Percentiles rank a stretch among this genome's conserved stretches.
Conservation (phyloP, 805 yeast genomes). For the Kluyveromyces siamensis region DNA sequence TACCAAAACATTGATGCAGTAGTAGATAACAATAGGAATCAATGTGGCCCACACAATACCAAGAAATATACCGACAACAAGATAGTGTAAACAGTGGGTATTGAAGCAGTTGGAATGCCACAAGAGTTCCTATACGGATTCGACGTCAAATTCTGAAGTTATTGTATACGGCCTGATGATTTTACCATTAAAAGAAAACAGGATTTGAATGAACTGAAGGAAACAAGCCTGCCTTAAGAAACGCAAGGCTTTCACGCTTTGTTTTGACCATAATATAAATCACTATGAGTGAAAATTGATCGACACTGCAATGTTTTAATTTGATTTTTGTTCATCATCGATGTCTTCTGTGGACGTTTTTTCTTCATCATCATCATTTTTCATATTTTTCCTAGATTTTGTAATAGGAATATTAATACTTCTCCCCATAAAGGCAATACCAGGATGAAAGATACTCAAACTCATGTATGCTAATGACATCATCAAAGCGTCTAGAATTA, state of each 20-base stretch:
- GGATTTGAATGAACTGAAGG: neutral
- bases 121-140: no score
- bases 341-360: neutral
- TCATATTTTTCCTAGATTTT: neutral
- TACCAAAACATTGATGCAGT: neutral
- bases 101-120: no score
- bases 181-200: no score
- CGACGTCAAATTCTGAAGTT: no score
- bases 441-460: conserved; percentile 56
- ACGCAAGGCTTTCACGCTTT: neutral
- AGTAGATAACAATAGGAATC: neutral
- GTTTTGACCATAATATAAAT: neutral
- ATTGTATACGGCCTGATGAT: no score
- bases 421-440: conserved; percentile 38
- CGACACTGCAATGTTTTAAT: no score
- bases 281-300: neutral
- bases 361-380: neutral
- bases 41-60: neutral
- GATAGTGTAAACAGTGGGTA: no score
- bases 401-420: conserved; percentile 17
- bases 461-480: conserved; percentile 39
- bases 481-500: conserved; percentile 56
- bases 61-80: neutral
- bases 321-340: neutral
- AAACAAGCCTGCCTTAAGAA: neutral